Evolutionary conservation across 371 early-diverging fungal genomes (phyloP).

Genomic region (Rhizopus microsporus): DNA sequence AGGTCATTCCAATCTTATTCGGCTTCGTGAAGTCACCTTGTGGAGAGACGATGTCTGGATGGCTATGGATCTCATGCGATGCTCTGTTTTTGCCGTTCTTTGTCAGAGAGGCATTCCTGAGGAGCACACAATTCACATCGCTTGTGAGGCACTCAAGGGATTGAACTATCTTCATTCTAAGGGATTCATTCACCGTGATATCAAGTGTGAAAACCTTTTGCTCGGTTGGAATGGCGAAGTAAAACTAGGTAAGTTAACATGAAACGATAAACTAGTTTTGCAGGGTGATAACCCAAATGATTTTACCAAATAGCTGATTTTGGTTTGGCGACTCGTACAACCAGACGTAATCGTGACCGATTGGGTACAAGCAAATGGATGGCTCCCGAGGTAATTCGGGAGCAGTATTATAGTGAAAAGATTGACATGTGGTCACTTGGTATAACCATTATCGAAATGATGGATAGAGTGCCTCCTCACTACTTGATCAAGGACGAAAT

Average conservation of each 20-base stretch:
- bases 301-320: slow-evolving; percentile 34
- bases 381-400: slow-evolving; percentile 94
- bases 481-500: slow-evolving; percentile 51
- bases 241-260: slow-evolving; percentile 74
- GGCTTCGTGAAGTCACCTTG: slow-evolving; percentile 45
- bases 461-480: slow-evolving; percentile 57
- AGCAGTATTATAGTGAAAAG: slow-evolving; percentile 78
- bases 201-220: slow-evolving; percentile 97
- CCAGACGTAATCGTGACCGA: slow-evolving; percentile 69
- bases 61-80: slow-evolving; percentile 52
- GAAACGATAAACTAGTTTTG: not conserved
- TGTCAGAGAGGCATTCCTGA: slow-evolving; percentile 57
- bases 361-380: slow-evolving; percentile 98
- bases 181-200: slow-evolving; percentile 96
- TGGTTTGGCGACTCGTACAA: slow-evolving; percentile 45
- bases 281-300: not conserved
- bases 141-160: slow-evolving; percentile 63
- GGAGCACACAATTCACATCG: slow-evolving; percentile 44
- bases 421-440: slow-evolving; percentile 97
- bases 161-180: slow-evolving; percentile 91
- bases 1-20: slow-evolving; percentile 47
- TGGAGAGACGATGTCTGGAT: slow-evolving; percentile 58
- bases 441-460: slow-evolving; percentile 86
- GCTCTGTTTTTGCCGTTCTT: slow-evolving; percentile 52
- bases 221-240: slow-evolving; percentile 92